These are phyloP conservation scores for Piloderma croceum DNA, from an alignment of 768 basidiomycete genomes.

Conservation along the genomic window DNA sequence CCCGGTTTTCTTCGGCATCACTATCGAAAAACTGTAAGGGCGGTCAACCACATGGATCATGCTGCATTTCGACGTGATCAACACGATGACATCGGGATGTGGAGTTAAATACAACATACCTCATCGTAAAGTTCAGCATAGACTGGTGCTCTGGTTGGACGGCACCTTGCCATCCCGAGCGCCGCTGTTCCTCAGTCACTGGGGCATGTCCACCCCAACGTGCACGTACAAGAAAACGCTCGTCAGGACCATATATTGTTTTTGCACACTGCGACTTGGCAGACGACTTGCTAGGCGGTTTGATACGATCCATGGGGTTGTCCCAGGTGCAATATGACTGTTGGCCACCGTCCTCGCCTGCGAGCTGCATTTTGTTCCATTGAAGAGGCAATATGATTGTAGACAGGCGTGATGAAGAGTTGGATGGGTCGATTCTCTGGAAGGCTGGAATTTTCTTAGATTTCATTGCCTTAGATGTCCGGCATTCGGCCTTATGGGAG, in stretches of 20 bases:
- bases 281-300: constrained; percentile 3
- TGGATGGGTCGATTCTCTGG: no score
- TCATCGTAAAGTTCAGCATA: no score
- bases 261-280: constrained; percentile 1
- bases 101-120: constrained; percentile 5
- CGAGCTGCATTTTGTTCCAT: no score
- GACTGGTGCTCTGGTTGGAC: not conserved
- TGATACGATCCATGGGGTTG: constrained; percentile 9
- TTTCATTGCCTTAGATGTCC: constrained; percentile 1
- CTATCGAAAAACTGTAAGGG: not conserved
- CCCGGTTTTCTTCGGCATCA: not conserved
- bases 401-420: no score
- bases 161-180: not conserved
- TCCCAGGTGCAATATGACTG: no score
- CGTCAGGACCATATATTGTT: constrained; percentile 9
- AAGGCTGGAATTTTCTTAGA: no score
- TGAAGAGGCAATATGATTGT: no score
- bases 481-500: constrained; percentile 8
- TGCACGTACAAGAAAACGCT: constrained; percentile 11
- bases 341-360: no score
- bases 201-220: constrained; percentile 11
- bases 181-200: constrained; percentile 3
- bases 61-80: not conserved
- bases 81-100: not conserved
- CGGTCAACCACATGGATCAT: not conserved